Evolutionary conservation across 139 green algal genomes (phyloP), one percentile per base, ranked within the genome.

Genomic region (Gonium pectorale): DNA sequence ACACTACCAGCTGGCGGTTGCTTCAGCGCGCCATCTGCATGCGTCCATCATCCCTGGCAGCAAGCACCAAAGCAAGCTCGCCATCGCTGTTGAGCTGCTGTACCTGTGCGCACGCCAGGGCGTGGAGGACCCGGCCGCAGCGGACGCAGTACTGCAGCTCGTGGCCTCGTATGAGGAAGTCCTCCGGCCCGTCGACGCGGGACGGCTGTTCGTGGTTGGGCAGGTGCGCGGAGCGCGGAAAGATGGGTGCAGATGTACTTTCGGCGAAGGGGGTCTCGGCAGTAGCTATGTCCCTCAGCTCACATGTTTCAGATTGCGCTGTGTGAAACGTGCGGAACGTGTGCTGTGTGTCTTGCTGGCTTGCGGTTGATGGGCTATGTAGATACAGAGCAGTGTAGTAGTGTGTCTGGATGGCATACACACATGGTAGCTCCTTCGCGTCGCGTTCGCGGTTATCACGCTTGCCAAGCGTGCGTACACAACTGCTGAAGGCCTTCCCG

Each of bases 1-100:
- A 7, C 27, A 78, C 66, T 85, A 54, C 79, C 79, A 85, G 64
- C 79, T 85, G 5, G 79, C 79, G 9, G 79, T 85, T 2, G 79
- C 64, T 15, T 63, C 79, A 11, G 79, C 64, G 49, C 64, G 79
- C 35, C 64, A 78, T 22, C 33, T 85, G 49, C 13, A 52, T 11
- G 5, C 41, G 6, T 37, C n/a, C 21, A 21, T 77, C 11, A 1
- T 67, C 4, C 46, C 46, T 1, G 41, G 73, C 54, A 38, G 38
- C n/a, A 41, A 67, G 35, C 19, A 2, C 19, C 17, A 37, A 19
- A 7, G 24, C 19, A 38, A 0, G 1, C 1, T 19, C 4, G 31
- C 31, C 0, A 21, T 7, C 31, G 31, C 31, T 0, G 33, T 74
- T 3, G 62, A 85, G 44, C 15, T 85, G 64, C 64, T 85, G 49